Percentiles rank a stretch among this genome's conserved stretches.
These are phyloP conservation scores for Fusarium buharicum DNA, from an alignment of 2,329 filamentous ascomycete species.

Conservation along the genomic window DNA sequence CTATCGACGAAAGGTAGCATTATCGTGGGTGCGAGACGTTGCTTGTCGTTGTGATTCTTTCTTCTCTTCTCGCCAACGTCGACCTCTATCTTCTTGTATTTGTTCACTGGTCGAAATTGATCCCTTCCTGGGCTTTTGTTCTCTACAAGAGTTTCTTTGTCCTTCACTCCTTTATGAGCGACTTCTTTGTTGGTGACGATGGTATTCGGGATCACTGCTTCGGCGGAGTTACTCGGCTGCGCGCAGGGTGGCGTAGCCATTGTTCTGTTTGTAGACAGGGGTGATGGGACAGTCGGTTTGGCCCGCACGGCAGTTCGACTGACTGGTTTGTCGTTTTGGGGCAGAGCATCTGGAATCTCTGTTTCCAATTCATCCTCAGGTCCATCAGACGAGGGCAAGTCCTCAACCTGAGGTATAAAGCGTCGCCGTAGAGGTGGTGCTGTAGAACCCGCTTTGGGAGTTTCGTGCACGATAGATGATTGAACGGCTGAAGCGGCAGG, in stretches of 20 bases:
- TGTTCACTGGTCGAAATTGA: slow-evolving; percentile 39
- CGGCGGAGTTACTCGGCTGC: slow-evolving; percentile 44
- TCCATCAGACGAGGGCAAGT: slow-evolving; percentile 35
- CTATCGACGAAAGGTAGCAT: slow-evolving; percentile 37
- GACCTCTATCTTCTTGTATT: slow-evolving; percentile 37
- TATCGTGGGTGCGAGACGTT: slow-evolving; percentile 43
- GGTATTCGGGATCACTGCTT: slow-evolving; percentile 37
- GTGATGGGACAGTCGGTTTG: slow-evolving; percentile 28
- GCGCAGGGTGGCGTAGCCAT: slow-evolving; percentile 49
- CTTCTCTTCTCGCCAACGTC: slow-evolving; percentile 34
- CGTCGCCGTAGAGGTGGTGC: slow-evolving; percentile 12
- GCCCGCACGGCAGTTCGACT: slow-evolving; percentile 41
- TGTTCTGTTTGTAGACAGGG: slow-evolving; percentile 21
- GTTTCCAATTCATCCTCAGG: slow-evolving; percentile 53
- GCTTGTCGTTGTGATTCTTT: slow-evolving; percentile 17
- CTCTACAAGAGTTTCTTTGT: not conserved
- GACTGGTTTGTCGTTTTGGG: slow-evolving; percentile 31
- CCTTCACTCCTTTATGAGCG: no score
- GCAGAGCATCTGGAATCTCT: slow-evolving; percentile 47
- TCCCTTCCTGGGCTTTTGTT: slow-evolving; percentile 8
- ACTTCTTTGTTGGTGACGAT: slow-evolving; percentile 1
- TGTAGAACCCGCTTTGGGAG: slow-evolving; percentile 33
- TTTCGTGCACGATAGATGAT: slow-evolving; percentile 43
- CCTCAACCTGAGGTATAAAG: slow-evolving; percentile 14
- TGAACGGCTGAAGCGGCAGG: slow-evolving; percentile 12